phyloP scores from a whole-genome alignment of 441 rosid genomes.

The Breynia disticha region DNA sequence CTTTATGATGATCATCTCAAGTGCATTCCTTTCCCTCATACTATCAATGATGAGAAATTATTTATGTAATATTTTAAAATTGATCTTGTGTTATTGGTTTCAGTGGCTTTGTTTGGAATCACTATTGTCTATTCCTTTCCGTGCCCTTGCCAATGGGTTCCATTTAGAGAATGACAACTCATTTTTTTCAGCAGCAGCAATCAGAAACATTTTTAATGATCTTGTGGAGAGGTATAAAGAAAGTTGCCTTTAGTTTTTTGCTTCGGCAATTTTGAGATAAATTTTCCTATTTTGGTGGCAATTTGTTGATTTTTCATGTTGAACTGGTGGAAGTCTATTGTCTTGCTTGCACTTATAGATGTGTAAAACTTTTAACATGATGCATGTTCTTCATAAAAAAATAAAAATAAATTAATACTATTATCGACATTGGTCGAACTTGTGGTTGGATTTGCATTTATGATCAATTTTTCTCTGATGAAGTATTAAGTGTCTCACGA shows the following conservation, averaged over 20 bases:
- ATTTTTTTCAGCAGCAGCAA: slow-evolving; percentile 56
- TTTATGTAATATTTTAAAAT: slow-evolving; percentile 8
- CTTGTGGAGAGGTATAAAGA: slow-evolving; percentile 69
- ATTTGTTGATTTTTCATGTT: no score
- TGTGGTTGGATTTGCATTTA: not conserved
- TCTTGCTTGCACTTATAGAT: not conserved
- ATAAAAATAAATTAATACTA: no score
- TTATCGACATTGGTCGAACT: no score
- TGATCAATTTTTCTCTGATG: not conserved
- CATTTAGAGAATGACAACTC: slow-evolving; percentile 28
- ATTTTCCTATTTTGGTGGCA: not conserved
- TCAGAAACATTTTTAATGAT: slow-evolving; percentile 52
- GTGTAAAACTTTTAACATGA: not conserved
- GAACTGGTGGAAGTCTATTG: not conserved
- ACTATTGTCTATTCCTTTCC: slow-evolving; percentile 50
- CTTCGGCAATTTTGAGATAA: not conserved
- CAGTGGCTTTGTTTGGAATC: slow-evolving; percentile 93
- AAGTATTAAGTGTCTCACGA: not conserved
- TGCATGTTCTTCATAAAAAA: no score
- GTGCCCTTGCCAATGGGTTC: slow-evolving; percentile 40
- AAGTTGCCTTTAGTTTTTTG: not conserved
- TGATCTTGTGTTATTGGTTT: slow-evolving; percentile 21
- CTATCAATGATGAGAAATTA: not conserved
- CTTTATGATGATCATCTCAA: not conserved
- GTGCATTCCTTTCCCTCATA: not conserved